Evolutionary conservation across 2,329 filamentous ascomycete species (phyloP).

Genomic region (Ascochyta clinopodiicola): DNA sequence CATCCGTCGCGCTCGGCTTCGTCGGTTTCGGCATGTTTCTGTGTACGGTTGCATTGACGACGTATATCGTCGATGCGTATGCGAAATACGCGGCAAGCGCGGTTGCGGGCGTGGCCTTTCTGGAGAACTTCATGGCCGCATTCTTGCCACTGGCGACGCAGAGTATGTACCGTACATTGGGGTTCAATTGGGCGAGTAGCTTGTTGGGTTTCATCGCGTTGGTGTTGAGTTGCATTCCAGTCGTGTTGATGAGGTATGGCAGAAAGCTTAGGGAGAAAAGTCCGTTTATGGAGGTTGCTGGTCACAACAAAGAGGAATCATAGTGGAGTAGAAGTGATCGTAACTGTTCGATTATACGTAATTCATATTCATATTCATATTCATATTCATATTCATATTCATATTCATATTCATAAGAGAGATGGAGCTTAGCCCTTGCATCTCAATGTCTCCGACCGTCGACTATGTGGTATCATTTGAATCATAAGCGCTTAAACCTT

Average conservation of each 20-base stretch:
- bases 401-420: conserved; percentile 7
- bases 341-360: neutral
- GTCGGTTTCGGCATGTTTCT: conserved; percentile 59
- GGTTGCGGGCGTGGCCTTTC: conserved; percentile 56
- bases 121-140: conserved; percentile 58
- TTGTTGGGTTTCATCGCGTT: conserved; percentile 55
- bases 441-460: neutral
- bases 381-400: too few relatives aligned
- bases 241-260: conserved; percentile 54
- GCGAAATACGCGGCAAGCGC: conserved; percentile 58
- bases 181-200: conserved; percentile 58
- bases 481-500: conserved; percentile 23
- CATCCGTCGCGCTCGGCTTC: conserved; percentile 55
- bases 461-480: neutral
- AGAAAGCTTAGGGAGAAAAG: conserved; percentile 49
- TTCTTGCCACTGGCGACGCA: conserved; percentile 57
- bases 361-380: conserved; percentile 6
- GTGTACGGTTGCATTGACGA: conserved; percentile 55
- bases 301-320: conserved; percentile 18
- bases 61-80: conserved; percentile 60
- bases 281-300: conserved; percentile 48
- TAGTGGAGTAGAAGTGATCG: neutral
- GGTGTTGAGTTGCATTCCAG: conserved; percentile 52
- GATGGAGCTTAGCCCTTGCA: conserved; percentile 16
- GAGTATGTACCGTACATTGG: conserved; percentile 57